These are phyloP conservation scores for Penicillium olsonii DNA, from an alignment of 2,329 filamentous ascomycete genomes.

Conservation along the genomic window DNA sequence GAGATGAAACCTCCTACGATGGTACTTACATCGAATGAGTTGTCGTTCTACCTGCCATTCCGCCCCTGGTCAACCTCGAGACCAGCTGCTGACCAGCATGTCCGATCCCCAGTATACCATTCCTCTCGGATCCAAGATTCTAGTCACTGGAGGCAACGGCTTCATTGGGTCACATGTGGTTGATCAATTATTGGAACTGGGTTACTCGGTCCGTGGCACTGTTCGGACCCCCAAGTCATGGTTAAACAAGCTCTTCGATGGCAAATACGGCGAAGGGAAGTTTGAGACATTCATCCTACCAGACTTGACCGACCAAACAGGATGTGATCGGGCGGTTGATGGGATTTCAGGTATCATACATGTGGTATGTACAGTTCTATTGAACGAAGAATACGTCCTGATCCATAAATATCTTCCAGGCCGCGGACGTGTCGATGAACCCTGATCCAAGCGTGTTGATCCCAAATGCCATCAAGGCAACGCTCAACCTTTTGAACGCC, in stretches of 20 bases:
- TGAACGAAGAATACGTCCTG: neutral
- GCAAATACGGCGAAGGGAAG: neutral
- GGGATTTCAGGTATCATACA: conserved; percentile 34
- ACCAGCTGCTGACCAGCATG: no score
- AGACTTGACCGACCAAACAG: conserved; percentile 39
- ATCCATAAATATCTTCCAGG: neutral
- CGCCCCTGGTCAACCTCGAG: no score
- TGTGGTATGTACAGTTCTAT: conserved; percentile 12
- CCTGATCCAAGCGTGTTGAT: conserved; percentile 48
- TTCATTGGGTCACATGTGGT: neutral
- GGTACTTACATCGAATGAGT: no score
- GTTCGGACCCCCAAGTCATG: neutral
- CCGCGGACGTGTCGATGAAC: conserved; percentile 28
- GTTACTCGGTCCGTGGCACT: neutral
- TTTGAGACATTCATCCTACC: conserved; percentile 45
- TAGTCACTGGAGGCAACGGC: neutral
- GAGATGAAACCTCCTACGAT: no score
- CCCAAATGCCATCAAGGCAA: conserved; percentile 41
- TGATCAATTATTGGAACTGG: neutral
- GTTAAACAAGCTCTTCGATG: neutral
- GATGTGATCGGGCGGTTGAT: conserved; percentile 44
- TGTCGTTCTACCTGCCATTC: no score
- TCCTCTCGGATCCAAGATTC: neutral
- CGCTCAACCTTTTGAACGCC: conserved; percentile 36
- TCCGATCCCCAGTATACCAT: no score